Evolutionary conservation across 305 asterid species (phyloP).

Genomic region (Striga hermonthica): DNA sequence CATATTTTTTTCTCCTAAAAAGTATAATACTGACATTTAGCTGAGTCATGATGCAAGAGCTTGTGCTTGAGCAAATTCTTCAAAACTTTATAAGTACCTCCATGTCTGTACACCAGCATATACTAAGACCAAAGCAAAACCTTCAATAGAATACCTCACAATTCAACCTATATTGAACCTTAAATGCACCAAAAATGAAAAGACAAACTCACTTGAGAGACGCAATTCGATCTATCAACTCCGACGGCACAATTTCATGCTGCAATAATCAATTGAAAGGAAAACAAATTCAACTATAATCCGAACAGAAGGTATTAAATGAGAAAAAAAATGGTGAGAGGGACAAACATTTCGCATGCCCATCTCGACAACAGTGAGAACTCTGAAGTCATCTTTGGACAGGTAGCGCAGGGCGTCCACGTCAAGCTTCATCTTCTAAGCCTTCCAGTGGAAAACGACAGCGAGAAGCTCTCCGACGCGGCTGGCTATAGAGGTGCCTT

Average conservation of each 20-base stretch:
- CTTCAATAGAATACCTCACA: constrained; percentile 1
- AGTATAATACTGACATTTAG: constrained; percentile 62
- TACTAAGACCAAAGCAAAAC: background rate
- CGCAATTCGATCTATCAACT: constrained; percentile 72
- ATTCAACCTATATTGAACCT: background rate
- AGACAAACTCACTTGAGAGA: constrained; percentile 57
- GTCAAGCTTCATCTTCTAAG: constrained; percentile 67
- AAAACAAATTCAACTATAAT: constrained; percentile 6
- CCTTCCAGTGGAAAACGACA: background rate
- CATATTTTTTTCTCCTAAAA: background rate
- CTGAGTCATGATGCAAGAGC: constrained; percentile 86
- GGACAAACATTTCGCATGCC: constrained; percentile 89
- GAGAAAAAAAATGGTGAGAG: background rate
- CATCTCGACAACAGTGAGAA: constrained; percentile 94
- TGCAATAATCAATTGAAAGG: constrained; percentile 28
- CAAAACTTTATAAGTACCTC: constrained; percentile 92
- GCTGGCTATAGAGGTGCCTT: too few species aligned
- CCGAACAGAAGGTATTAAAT: background rate
- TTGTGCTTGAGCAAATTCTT: constrained; percentile 92
- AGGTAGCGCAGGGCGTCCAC: constrained; percentile 79
- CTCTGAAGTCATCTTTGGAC: constrained; percentile 89
- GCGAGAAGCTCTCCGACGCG: too few species aligned
- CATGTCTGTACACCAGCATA: constrained; percentile 53
- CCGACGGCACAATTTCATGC: constrained; percentile 93
- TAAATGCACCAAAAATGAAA: background rate